Percentiles rank a stretch among this genome's conserved stretches.
phyloP scores from a whole-genome alignment of 441 rosid genomes.

The Adansonia madagascariensis region DNA sequence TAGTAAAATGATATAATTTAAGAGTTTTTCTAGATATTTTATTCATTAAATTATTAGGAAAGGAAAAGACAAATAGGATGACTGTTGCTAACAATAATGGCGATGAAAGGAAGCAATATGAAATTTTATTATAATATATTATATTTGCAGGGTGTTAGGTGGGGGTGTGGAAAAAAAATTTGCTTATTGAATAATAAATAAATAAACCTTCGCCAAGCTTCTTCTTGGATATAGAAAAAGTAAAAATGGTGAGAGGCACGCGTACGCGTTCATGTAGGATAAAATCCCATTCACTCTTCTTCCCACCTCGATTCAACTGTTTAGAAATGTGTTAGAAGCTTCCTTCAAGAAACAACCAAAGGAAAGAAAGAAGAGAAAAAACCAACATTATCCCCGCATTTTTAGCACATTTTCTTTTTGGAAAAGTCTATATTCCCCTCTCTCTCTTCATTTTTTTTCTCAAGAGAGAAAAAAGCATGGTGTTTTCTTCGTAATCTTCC shows the following conservation, averaged over 20 bases:
- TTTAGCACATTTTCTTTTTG: not conserved
- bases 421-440: not conserved
- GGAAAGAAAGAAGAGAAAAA: not conserved
- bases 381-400: not conserved
- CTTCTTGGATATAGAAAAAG: not conserved
- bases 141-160: conserved; percentile 25
- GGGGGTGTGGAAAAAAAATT: not conserved
- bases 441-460: conserved; percentile 10
- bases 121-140: not conserved
- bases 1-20: too few relatives aligned
- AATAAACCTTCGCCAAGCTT: not conserved
- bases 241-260: conserved; percentile 22
- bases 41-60: too few relatives aligned
- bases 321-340: conserved; percentile 39
- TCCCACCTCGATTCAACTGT: not conserved
- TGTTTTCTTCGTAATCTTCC: not conserved
- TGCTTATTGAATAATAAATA: too few relatives aligned
- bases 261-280: not conserved
- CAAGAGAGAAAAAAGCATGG: not conserved
- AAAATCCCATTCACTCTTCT: not conserved
- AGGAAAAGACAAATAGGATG: not conserved
- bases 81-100: not conserved
- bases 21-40: too few relatives aligned
- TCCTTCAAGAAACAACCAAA: conserved; percentile 34
- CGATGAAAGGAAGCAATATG: conserved; percentile 26